Percentiles rank a stretch among this genome's conserved stretches.
Evolutionary conservation across 345 rosid genomes (phyloP).

Genomic region (Murraya paniculata): DNA sequence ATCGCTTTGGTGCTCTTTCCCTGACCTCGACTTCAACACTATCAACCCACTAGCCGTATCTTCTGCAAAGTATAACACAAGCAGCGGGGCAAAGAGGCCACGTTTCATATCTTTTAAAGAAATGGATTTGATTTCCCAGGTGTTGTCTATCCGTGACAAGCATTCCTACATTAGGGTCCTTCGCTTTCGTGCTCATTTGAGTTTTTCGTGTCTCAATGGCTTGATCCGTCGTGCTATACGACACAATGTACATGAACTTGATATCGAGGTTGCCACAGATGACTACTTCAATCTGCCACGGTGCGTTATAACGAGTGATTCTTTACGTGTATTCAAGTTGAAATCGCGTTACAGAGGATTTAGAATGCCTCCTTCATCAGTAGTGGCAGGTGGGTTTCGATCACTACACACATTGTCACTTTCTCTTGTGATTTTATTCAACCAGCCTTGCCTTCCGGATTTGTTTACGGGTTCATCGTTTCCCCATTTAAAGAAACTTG

Average conservation of each 20-base stretch:
- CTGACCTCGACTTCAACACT: conserved; percentile 85
- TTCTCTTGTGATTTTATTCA: conserved; percentile 44
- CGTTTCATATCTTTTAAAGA: conserved; percentile 7
- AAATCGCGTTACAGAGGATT: conserved; percentile 68
- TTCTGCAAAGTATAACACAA: not conserved
- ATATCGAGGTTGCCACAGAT: conserved; percentile 69
- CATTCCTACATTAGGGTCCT: conserved; percentile 54
- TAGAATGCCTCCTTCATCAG: conserved; percentile 59
- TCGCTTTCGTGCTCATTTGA: conserved; percentile 51
- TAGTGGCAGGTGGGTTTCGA: conserved; percentile 52
- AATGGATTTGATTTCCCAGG: conserved; percentile 41
- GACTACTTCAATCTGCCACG: conserved; percentile 81
- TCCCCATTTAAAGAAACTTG: conserved; percentile 51
- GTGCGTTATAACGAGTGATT: conserved; percentile 49
- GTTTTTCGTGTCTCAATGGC: conserved; percentile 57
- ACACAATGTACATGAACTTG: conserved; percentile 62
- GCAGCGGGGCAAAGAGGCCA: conserved; percentile 8
- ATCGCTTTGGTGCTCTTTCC: conserved; percentile 69
- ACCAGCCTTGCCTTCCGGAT: conserved; percentile 51
- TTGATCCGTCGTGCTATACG: conserved; percentile 72
- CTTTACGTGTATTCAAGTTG: conserved; percentile 47
- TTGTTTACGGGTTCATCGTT: conserved; percentile 67
- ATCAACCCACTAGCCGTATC: conserved; percentile 15
- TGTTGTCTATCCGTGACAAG: conserved; percentile 46
- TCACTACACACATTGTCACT: conserved; percentile 52